These are phyloP conservation scores for Ceratobasidium sp. DNA, from an alignment of 1,284 basidiomycete genomes.

Conservation along the genomic window DNA sequence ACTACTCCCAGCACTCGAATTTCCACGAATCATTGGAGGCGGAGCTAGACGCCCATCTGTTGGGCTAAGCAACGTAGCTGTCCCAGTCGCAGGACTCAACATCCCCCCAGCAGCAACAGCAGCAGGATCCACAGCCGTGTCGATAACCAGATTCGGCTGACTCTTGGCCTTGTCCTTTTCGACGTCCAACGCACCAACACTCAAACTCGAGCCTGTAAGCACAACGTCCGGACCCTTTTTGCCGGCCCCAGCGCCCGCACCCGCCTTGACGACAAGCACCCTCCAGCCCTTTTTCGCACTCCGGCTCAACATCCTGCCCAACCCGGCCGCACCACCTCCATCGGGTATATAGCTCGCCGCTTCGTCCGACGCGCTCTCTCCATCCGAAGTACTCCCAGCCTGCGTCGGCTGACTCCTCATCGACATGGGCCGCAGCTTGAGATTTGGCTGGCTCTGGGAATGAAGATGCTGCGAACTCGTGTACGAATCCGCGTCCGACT, in stretches of 20 bases:
- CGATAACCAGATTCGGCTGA: conserved; percentile 32
- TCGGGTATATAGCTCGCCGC: conserved; percentile 1
- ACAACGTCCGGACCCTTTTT: conserved; percentile 8
- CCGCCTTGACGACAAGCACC: conserved; percentile 13
- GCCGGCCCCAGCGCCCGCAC: background rate
- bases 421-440: background rate
- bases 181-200: background rate
- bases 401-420: conserved; percentile 3
- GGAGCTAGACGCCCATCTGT: background rate
- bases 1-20: conserved; percentile 23
- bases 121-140: conserved; percentile 28
- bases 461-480: conserved; percentile 7
- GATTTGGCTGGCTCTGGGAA: background rate
- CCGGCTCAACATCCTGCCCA: conserved; percentile 15
- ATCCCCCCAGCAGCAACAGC: background rate
- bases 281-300: conserved; percentile 23
- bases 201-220: background rate
- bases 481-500: conserved; percentile 38
- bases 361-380: conserved; percentile 6
- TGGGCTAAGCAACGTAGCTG: background rate
- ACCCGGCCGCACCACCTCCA: background rate
- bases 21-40: conserved; percentile 12
- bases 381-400: background rate
- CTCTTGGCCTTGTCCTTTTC: conserved; percentile 7
- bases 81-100: background rate